These are phyloP conservation scores for Acaromyces ingoldii DNA, from an alignment of 1,284 basidiomycete genomes.

Conservation along the genomic window DNA sequence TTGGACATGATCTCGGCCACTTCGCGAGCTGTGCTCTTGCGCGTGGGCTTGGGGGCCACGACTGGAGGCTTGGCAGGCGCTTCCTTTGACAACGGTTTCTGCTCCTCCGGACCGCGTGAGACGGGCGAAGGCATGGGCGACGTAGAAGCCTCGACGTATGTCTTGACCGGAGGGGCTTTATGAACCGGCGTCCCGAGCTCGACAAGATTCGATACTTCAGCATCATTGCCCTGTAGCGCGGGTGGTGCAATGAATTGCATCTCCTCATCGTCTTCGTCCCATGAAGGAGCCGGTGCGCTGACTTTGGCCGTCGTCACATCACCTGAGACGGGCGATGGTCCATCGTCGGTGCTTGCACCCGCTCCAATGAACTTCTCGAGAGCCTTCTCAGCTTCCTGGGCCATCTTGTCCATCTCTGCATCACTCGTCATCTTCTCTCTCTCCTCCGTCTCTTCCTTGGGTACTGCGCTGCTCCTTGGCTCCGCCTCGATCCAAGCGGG, in stretches of 20 bases:
- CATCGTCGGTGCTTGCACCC: no score
- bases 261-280: conserved; percentile 39
- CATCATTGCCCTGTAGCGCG: conserved; percentile 5
- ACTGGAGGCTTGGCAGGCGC: no score
- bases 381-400: conserved; percentile 2
- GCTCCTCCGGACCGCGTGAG: not conserved
- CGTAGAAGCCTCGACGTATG: not conserved
- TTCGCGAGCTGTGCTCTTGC: not conserved
- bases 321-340: no score
- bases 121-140: not conserved
- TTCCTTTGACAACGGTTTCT: not conserved
- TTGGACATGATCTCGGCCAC: not conserved
- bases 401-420: not conserved
- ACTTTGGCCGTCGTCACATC: no score
- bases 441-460: not conserved
- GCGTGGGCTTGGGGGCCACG: not conserved
- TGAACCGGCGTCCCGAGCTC: no score
- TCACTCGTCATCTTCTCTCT: not conserved
- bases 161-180: not conserved
- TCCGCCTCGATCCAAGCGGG: not conserved
- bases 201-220: no score
- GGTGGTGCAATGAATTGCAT: conserved; percentile 22
- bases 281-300: conserved; percentile 31
- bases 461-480: not conserved
- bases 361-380: no score